Conservation (phyloP, 345 rosid species). For the Physaria fendleri region DNA sequence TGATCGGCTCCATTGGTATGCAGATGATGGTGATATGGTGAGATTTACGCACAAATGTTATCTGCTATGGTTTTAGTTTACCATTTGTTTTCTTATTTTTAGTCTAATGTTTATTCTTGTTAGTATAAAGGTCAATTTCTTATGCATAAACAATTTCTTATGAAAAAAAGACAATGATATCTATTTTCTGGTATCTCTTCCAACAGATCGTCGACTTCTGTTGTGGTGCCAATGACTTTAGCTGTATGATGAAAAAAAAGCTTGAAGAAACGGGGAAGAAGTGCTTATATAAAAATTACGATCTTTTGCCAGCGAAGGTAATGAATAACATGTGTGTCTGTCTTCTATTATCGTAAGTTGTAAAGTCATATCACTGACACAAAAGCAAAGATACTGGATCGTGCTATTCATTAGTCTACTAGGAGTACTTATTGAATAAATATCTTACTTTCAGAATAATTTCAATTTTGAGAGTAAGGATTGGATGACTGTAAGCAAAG, state of each 20-base stretch:
- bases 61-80: not conserved
- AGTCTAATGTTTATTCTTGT: not conserved
- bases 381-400: not conserved
- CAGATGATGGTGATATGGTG: conserved; percentile 79
- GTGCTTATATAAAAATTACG: conserved; percentile 77
- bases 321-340: conserved; percentile 4
- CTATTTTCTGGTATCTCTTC: conserved; percentile 18
- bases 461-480: conserved; percentile 74
- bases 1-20: conserved; percentile 80
- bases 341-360: conserved; percentile 5
- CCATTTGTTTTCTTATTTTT: not conserved
- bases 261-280: conserved; percentile 79
- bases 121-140: not conserved
- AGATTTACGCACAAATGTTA: conserved; percentile 19
- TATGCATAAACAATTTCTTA: not conserved
- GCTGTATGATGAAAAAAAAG: conserved; percentile 67
- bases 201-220: conserved; percentile 89
- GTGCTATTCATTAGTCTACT: not conserved
- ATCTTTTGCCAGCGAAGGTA: conserved; percentile 73
- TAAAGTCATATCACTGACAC: not conserved
- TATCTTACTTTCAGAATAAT: conserved; percentile 41
- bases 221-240: conserved; percentile 95
- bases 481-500: conserved; percentile 64
- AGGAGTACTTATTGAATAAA: conserved; percentile 10
- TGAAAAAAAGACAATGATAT: conserved; percentile 2